Evolutionary conservation across 2,329 filamentous ascomycete species (phyloP), one percentile per base, ranked within the genome.

Genomic region (Aschersonia sp.): DNA sequence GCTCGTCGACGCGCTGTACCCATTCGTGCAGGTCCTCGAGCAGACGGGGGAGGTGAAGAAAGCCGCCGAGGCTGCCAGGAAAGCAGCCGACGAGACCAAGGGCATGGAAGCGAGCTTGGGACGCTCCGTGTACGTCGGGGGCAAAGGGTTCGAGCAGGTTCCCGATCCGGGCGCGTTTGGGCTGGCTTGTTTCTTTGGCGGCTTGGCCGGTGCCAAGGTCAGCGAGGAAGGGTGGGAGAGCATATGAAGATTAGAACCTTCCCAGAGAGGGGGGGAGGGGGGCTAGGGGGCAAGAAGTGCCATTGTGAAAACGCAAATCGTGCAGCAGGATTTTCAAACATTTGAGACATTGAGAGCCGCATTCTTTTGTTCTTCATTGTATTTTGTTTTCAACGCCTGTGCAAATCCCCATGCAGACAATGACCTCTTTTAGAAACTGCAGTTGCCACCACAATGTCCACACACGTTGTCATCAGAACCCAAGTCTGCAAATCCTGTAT

Each of bases 21-120:
- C 92, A 2, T 98, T 97, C 60, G 81, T 94, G 46, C 76, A 87
- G 42, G 77, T 74, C 4, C 73, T 97, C 2, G 71, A 67, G 6
- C 65, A 75, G 57, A 81, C 79, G 0, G 78, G 77, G 11, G 77
- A 85, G 59, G 62, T 92, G 22, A 74, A 78, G 54, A 72, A 79
- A 60, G 89, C 92, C 6, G 87, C 87, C 0, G 71, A 79, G 56
- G 87, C 86, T 2, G 83, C 88, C 0, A 76, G 77, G 53, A 72
- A 79, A 44, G 92, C 84, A 0, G 84, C 89, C 4, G 83, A 90
- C 53, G 78, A 78, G 32, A 97, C 92, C 22, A 94, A 89, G 69
- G 85, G 83, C 30, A 96, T 98, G 89, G 79, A 84, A 63, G 87
- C 92, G 42, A 92, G 83, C 56, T 69, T 98, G 41, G 92, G 92